Base-by-base conservation (phyloP, 371 early-diverging fungal species). In the Paraphysoderma sedebokerense region DNA sequence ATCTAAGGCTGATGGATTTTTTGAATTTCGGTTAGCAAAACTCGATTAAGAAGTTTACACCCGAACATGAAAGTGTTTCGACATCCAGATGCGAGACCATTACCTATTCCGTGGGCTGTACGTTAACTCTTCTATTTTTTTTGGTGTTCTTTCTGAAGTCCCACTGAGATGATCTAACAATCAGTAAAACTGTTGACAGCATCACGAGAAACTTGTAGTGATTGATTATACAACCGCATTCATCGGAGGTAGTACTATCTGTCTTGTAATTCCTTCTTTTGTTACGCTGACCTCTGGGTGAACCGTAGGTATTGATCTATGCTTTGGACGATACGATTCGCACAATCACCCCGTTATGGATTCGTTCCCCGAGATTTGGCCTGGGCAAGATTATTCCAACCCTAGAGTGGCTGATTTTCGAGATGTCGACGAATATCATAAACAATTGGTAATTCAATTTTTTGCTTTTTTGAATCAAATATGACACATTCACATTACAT, bases 311-410 rank as follows among this genome's bases (percentile, higher is more conserved):
- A 34, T 13, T 27, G 93, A 93, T 55, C 58, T 90, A 47, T 92
- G 92, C 63, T 82, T 81, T 61, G 93, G 92, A 7, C 78, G 95
- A 24, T 93, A 75, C 55, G 92, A 92, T 60, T 79, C 79, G 24
- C 76, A 79, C 41, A 64, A 70, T 4, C 95, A 93, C 58, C 66
- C 74, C 2, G 54, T 88, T 35, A 65, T 77, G n/a, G 90, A 90
- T 60, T 74, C 66, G 49, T 36, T 60, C 63, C 27, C 53, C 50
- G 52, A 58, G 38, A 68, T 70, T 27, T 87, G 75, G 59, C 82
- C 82, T 15, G 90, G 91, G 15, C 82, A 79, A 63, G 95, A 93
- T 56, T 93, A 86, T 62, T 80, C 79, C 47, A 93, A 92, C 53
- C 86, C 91, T n/a, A 77, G 91, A 29, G 70, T 85, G 39, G 81